These are phyloP conservation scores for Termitomyces sp. DNA, from an alignment of 768 basidiomycete genomes.

Conservation along the genomic window DNA sequence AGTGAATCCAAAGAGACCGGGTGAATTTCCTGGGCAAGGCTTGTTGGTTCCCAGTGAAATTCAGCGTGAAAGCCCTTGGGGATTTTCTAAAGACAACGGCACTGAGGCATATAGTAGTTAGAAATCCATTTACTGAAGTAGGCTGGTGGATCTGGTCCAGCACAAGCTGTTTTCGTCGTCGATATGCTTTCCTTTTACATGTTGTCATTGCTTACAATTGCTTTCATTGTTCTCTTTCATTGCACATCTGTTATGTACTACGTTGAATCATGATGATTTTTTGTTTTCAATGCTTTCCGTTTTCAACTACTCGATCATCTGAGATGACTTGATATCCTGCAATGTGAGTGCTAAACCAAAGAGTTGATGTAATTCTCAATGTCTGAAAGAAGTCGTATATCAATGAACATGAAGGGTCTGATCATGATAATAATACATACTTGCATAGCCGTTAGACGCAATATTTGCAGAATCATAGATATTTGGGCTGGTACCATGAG, in stretches of 20 bases:
- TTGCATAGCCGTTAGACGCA: conserved; percentile 33
- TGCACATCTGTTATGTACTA: neutral
- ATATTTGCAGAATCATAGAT: conserved; percentile 27
- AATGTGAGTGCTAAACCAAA: conserved; percentile 17
- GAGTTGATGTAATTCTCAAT: conserved; percentile 36
- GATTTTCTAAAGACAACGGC: conserved; percentile 8
- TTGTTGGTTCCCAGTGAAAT: conserved; percentile 9
- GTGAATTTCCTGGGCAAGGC: conserved; percentile 15
- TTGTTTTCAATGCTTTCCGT: neutral
- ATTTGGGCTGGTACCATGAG: conserved; percentile 29
- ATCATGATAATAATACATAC: conserved; percentile 17
- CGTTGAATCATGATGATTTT: neutral
- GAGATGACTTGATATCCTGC: neutral
- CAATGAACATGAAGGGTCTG: neutral
- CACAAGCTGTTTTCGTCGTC: neutral
- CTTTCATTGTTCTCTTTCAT: conserved; percentile 13
- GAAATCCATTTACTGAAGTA: conserved; percentile 3
- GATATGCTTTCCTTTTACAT: conserved; percentile 1
- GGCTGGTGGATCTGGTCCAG: conserved; percentile 5
- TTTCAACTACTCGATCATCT: neutral
- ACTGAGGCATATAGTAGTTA: conserved; percentile 9
- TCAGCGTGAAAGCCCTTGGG: conserved; percentile 5
- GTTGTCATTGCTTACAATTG: conserved; percentile 6
- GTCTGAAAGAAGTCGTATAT: conserved; percentile 18
- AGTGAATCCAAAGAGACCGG: conserved; percentile 7